Percentiles rank a stretch among this genome's conserved stretches.
Conservation (phyloP, 192 early-diverging fungal genomes). For the Entomortierella lignicola region DNA sequence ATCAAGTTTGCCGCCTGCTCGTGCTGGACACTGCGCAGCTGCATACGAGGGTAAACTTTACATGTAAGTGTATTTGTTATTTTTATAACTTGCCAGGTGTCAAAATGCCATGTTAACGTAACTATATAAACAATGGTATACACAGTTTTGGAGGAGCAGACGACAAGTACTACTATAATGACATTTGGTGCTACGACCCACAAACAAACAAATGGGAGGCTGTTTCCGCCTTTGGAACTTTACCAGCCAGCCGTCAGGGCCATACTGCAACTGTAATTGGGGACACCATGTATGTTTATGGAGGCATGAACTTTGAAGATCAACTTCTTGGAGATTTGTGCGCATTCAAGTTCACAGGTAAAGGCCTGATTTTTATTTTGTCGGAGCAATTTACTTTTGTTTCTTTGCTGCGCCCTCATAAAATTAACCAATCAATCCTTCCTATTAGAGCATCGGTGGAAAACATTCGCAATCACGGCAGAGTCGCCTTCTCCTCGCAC, state of each 20-base stretch:
- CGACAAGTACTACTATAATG: slow-evolving; percentile 62
- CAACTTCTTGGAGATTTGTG: slow-evolving; percentile 59
- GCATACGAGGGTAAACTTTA: slow-evolving; percentile 44
- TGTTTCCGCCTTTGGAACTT: slow-evolving; percentile 53
- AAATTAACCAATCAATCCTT: not conserved
- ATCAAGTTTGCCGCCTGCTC: slow-evolving; percentile 40
- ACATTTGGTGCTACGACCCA: slow-evolving; percentile 67
- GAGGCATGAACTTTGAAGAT: slow-evolving; percentile 59
- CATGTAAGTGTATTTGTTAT: slow-evolving; percentile 17
- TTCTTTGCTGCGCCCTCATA: too few species aligned
- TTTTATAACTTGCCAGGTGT: not conserved
- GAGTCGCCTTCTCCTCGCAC: slow-evolving; percentile 56
- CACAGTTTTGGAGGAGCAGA: slow-evolving; percentile 67
- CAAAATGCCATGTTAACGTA: too few species aligned
- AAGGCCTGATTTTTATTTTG: not conserved
- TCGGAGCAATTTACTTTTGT: too few species aligned
- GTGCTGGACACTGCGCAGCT: slow-evolving; percentile 53
- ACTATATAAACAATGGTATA: too few species aligned
- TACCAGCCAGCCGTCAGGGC: slow-evolving; percentile 59
- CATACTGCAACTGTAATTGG: slow-evolving; percentile 51
- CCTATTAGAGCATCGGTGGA: slow-evolving; percentile 61
- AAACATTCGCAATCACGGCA: slow-evolving; percentile 60
- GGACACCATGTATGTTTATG: slow-evolving; percentile 68
- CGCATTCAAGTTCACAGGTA: slow-evolving; percentile 64
- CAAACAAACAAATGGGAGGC: slow-evolving; percentile 55